Conservation (phyloP, 2,329 filamentous ascomycete genomes). For the Fusarium illudens region DNA sequence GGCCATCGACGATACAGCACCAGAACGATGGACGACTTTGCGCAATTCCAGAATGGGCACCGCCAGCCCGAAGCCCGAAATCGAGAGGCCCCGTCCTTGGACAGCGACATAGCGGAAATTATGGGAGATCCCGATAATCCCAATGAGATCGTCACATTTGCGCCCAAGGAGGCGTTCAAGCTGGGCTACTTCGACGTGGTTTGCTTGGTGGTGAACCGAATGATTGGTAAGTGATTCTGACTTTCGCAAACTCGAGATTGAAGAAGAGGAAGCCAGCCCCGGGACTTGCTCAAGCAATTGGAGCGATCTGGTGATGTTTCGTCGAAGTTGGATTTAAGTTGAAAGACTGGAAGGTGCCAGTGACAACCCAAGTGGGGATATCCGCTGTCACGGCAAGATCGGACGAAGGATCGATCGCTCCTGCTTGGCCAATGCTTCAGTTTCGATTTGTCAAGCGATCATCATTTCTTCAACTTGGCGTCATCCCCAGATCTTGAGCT, state of each 20-base stretch:
- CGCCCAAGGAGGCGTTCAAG: slow-evolving; percentile 47
- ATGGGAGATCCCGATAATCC: slow-evolving; percentile 30
- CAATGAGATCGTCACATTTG: slow-evolving; percentile 45
- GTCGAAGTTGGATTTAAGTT: slow-evolving; percentile 39
- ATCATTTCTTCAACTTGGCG: not conserved
- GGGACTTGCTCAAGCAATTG: not conserved
- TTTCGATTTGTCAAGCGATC: slow-evolving; percentile 26
- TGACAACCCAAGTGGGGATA: slow-evolving; percentile 36
- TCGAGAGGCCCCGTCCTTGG: slow-evolving; percentile 7
- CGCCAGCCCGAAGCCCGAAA: slow-evolving; percentile 3
- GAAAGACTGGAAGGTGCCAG: not conserved
- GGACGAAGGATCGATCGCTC: slow-evolving; percentile 14
- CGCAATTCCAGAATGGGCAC: slow-evolving; percentile 23
- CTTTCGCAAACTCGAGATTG: not conserved
- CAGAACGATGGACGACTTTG: slow-evolving; percentile 43
- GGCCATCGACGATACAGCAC: not conserved
- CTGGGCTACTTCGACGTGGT: slow-evolving; percentile 49
- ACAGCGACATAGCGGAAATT: slow-evolving; percentile 34
- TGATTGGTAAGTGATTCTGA: slow-evolving; percentile 46
- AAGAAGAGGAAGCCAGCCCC: not conserved
- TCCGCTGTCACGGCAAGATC: slow-evolving; percentile 11
- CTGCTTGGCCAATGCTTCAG: slow-evolving; percentile 18
- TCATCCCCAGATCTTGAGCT: not conserved
- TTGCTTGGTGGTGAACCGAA: slow-evolving; percentile 49
- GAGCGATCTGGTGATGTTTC: not conserved